These are phyloP conservation scores for Calocybe gambosa DNA, from an alignment of 1,284 basidiomycete genomes.

Conservation along the genomic window DNA sequence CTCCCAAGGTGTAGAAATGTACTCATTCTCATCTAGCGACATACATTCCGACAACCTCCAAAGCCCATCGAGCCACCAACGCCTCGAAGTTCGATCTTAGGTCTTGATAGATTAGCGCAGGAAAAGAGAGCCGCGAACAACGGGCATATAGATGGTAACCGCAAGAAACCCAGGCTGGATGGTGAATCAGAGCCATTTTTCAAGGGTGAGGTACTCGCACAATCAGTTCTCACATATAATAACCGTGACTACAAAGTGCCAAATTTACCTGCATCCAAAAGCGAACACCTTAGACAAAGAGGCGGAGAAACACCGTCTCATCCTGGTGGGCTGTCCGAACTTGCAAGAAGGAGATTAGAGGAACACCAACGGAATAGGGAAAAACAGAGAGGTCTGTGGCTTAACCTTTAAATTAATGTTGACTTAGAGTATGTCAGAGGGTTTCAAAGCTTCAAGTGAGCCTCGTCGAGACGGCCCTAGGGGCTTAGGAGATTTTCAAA, in stretches of 20 bases:
- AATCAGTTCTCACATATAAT: not conserved
- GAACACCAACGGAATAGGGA: slow-evolving; percentile 69
- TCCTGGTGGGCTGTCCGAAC: slow-evolving; percentile 79
- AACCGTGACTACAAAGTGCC: slow-evolving; percentile 50
- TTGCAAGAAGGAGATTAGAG: slow-evolving; percentile 66
- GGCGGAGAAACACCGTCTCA: slow-evolving; percentile 93
- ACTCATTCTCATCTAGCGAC: slow-evolving; percentile 41
- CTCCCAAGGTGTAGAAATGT: not conserved
- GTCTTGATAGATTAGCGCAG: slow-evolving; percentile 80
- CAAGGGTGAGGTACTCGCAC: slow-evolving; percentile 56
- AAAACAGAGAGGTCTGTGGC: slow-evolving; percentile 50
- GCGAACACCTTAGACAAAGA: slow-evolving; percentile 59
- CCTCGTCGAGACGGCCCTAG: slow-evolving; percentile 49
- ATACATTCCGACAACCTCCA: slow-evolving; percentile 71
- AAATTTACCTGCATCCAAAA: slow-evolving; percentile 53
- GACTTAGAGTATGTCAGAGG: slow-evolving; percentile 39
- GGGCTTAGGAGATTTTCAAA: slow-evolving; percentile 67
- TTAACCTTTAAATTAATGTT: not conserved
- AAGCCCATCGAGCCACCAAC: slow-evolving; percentile 68
- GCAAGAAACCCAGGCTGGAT: slow-evolving; percentile 65
- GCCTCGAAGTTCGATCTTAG: slow-evolving; percentile 71
- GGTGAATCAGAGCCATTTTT: slow-evolving; percentile 65
- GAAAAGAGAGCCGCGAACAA: slow-evolving; percentile 70
- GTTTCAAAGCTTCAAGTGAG: slow-evolving; percentile 51
- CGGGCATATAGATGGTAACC: slow-evolving; percentile 38